Evolutionary conservation across 345 rosid genomes (phyloP).

Genomic region (Cardamine occulta): DNA sequence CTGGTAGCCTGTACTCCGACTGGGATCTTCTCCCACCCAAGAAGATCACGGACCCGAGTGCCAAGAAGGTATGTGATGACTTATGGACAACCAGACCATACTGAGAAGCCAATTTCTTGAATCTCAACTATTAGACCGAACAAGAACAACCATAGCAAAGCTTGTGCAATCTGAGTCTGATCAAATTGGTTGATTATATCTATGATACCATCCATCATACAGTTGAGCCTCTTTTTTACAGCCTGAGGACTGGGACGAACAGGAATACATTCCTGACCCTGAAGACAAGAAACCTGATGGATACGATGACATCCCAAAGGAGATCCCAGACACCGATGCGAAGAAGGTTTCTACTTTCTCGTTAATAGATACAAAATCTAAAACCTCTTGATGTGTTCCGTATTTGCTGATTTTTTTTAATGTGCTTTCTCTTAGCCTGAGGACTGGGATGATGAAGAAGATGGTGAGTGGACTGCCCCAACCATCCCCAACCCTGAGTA

Average conservation of each 20-base stretch:
- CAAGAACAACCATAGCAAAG: background rate
- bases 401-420: conserved; percentile 13
- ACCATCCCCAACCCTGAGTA: conserved; percentile 96
- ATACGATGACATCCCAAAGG: conserved; percentile 95
- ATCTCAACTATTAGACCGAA: background rate
- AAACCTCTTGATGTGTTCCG: background rate
- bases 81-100: conserved; percentile 9
- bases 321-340: conserved; percentile 83
- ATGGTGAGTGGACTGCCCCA: conserved; percentile 99
- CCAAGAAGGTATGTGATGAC: conserved; percentile 68
- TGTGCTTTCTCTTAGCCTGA: conserved; percentile 66
- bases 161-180: background rate
- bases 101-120: background rate
- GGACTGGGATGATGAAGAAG: conserved; percentile 99
- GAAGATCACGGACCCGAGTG: conserved; percentile 90
- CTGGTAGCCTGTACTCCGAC: conserved; percentile 88
- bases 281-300: conserved; percentile 98
- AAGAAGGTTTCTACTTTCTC: conserved; percentile 62
- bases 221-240: conserved; percentile 37
- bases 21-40: conserved; percentile 95
- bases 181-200: background rate
- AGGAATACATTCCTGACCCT: conserved; percentile 87
- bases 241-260: conserved; percentile 99
- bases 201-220: background rate
- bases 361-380: background rate